These are phyloP conservation scores for Ceriops decandra DNA, from an alignment of 345 rosid species.

Conservation along the genomic window DNA sequence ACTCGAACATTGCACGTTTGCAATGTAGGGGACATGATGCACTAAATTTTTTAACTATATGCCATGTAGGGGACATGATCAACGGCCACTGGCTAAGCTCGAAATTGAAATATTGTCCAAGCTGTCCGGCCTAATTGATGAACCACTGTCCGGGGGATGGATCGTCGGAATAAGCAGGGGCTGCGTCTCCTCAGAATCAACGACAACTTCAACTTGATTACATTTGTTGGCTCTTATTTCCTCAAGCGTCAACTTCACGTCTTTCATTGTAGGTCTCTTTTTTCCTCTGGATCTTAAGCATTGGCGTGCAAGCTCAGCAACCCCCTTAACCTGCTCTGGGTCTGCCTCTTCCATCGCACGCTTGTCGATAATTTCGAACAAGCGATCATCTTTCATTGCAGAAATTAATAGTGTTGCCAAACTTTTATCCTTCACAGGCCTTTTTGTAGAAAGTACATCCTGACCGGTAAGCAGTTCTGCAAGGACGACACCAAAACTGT, in stretches of 20 bases:
- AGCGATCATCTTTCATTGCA: slow-evolving; percentile 19
- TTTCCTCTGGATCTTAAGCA: slow-evolving; percentile 37
- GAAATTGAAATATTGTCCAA: background rate
- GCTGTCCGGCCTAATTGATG: background rate
- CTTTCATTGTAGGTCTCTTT: slow-evolving; percentile 43
- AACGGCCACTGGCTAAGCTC: background rate
- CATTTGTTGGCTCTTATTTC: background rate
- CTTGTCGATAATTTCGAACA: slow-evolving; percentile 29
- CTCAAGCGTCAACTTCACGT: slow-evolving; percentile 34
- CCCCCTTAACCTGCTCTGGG: slow-evolving; percentile 17
- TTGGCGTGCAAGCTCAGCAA: slow-evolving; percentile 34
- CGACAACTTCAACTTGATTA: background rate
- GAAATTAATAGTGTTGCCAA: slow-evolving; percentile 28
- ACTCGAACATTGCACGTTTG: too few relatives aligned
- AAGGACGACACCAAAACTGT: slow-evolving; percentile 23
- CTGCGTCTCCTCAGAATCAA: background rate
- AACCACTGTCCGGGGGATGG: background rate
- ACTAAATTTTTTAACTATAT: background rate
- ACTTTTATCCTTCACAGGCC: slow-evolving; percentile 13
- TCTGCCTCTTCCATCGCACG: slow-evolving; percentile 6
- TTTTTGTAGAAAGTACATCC: slow-evolving; percentile 7
- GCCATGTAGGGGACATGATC: background rate
- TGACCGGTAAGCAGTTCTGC: slow-evolving; percentile 13
- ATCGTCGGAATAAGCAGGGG: background rate
- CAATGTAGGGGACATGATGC: too few relatives aligned